Percentiles rank a stretch among this genome's conserved stretches.
These are phyloP conservation scores for Aegilops speltoides DNA, from an alignment of 176 grass and related monocot genomes.

Conservation along the genomic window DNA sequence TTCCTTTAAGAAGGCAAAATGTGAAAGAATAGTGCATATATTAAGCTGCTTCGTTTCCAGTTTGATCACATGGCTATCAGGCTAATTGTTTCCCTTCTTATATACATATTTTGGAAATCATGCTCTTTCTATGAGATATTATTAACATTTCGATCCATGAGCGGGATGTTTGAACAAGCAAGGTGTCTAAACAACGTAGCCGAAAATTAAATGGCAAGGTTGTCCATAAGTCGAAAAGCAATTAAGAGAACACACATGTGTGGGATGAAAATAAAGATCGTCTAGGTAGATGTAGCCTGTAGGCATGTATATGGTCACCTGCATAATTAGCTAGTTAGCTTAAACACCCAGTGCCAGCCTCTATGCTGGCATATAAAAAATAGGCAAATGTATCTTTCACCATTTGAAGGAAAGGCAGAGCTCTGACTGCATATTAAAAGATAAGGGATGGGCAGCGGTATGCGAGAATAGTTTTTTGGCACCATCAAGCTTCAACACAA, in stretches of 20 bases:
- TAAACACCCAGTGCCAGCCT: not conserved
- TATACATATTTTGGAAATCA: not conserved
- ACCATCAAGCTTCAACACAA: not conserved
- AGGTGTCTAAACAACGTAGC: not conserved
- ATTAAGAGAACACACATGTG: not conserved
- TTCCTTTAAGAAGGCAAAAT: not conserved
- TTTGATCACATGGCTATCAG: not conserved
- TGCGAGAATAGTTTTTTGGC: not conserved
- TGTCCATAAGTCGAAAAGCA: not conserved
- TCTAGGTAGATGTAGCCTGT: not conserved
- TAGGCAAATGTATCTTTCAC: not conserved
- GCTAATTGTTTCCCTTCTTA: not conserved
- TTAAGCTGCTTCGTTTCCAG: not conserved
- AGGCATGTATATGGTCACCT: not conserved
- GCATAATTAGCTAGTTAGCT: not conserved
- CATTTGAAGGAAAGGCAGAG: not conserved
- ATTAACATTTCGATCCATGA: not conserved
- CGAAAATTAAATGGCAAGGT: not conserved
- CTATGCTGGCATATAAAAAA: not conserved
- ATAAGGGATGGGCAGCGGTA: not conserved
- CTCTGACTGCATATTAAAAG: not conserved
- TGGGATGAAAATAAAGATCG: not conserved
- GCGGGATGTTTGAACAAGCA: not conserved
- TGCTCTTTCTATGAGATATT: not conserved
- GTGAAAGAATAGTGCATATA: not conserved